A percentile compares a stretch with the other conserved stretches of the same genome.
These are phyloP conservation scores for Penicillium atrosanguineum DNA, from an alignment of 495 filamentous ascomycete species.

Conservation along the genomic window DNA sequence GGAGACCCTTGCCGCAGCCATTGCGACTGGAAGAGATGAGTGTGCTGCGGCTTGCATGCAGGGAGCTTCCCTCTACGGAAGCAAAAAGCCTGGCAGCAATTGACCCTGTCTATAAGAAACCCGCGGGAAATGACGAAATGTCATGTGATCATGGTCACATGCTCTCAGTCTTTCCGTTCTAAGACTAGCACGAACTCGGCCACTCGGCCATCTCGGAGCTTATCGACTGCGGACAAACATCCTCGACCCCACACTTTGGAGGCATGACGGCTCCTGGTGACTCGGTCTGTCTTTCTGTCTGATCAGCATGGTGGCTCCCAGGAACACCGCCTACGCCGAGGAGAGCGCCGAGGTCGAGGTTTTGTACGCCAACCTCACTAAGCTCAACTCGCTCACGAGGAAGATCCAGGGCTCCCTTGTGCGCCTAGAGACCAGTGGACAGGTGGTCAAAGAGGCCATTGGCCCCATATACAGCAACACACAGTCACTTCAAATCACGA, in stretches of 20 bases:
- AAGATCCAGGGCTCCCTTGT: conserved; percentile 88
- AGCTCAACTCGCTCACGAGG: conserved; percentile 73
- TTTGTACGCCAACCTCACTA: conserved; percentile 62
- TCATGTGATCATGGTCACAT: conserved; percentile 20
- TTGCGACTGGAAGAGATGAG: conserved; percentile 53
- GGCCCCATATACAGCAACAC: conserved; percentile 93
- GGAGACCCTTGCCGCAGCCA: conserved; percentile 32
- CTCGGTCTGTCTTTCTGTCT: conserved; percentile 6
- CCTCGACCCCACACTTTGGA: conserved; percentile 17
- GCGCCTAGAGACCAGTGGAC: conserved; percentile 80
- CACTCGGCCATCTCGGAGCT: conserved; percentile 11
- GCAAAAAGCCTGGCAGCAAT: not conserved
- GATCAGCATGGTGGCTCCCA: conserved; percentile 47
- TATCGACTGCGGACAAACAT: conserved; percentile 18
- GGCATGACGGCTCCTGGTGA: conserved; percentile 31
- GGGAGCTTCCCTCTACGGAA: conserved; percentile 3
- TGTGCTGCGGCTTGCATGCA: conserved; percentile 46
- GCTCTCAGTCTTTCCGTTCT: conserved; percentile 20
- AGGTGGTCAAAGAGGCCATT: conserved; percentile 86
- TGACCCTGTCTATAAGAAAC: conserved; percentile 1
- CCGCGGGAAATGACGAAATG: conserved; percentile 27
- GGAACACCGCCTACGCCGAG: conserved; percentile 60
- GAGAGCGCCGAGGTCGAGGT: conserved; percentile 72
- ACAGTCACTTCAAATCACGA: conserved; percentile 77
- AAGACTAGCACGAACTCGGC: conserved; percentile 23